phyloP scores from a whole-genome alignment of 768 basidiomycete species.

The Glaciozyma antarctica region DNA sequence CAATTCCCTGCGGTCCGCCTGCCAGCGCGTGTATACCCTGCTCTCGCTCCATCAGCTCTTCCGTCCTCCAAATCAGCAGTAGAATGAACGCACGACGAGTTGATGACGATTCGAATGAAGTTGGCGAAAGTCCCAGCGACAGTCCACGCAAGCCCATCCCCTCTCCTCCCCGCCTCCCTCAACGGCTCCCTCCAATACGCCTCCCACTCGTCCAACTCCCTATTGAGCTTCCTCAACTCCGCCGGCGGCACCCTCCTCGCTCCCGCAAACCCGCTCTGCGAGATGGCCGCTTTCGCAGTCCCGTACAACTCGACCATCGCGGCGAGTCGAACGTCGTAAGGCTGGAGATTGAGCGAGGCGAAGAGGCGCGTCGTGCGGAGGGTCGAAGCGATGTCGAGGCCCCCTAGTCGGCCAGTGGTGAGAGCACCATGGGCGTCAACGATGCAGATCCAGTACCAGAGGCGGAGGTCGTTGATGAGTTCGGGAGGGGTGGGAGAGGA shows the following conservation, averaged over 20 bases:
- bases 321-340: background rate
- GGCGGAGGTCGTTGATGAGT: background rate
- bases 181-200: background rate
- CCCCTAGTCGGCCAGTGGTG: background rate
- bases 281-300: background rate
- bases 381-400: background rate
- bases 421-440: conserved; percentile 4
- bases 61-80: no score
- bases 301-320: conserved; percentile 2
- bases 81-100: background rate
- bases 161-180: background rate
- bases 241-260: background rate
- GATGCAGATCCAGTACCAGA: background rate
- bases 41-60: background rate
- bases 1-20: background rate
- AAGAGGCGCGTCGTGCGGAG: background rate
- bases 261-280: background rate
- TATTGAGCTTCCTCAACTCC: conserved; percentile 1
- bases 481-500: background rate
- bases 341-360: background rate
- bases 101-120: background rate
- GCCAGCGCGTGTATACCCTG: conserved; percentile 12
- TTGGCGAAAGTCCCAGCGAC: background rate
- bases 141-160: background rate
- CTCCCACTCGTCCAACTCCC: conserved; percentile 4